phyloP scores from a whole-genome alignment of 257 asterid species.

The Cordia subcordata region DNA sequence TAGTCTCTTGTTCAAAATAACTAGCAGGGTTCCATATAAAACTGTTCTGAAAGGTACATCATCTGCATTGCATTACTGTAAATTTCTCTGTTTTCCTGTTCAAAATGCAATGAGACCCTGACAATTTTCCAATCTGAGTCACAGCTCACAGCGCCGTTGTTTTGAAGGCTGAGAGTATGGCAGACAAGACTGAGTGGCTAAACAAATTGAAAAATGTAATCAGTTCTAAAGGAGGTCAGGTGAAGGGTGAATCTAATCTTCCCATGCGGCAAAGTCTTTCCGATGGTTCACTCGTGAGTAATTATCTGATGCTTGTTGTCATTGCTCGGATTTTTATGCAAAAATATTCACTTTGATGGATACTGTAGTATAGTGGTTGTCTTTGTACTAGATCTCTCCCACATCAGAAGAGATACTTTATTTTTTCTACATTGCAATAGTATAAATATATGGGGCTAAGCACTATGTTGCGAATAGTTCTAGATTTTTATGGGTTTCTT shows the following conservation, averaged over 20 bases:
- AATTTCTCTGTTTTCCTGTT: not conserved
- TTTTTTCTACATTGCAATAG: no score
- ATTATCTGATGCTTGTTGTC: slow-evolving; percentile 2
- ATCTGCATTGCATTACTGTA: not conserved
- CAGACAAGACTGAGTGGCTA: slow-evolving; percentile 28
- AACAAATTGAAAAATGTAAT: slow-evolving; percentile 23
- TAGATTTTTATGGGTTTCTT: not conserved
- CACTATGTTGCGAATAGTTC: not conserved
- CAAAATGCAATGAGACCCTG: not conserved
- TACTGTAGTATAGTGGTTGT: no score
- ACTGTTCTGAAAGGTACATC: slow-evolving; percentile 77
- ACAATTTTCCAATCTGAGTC: slow-evolving; percentile 10
- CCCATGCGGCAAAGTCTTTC: slow-evolving; percentile 76
- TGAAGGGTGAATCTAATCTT: slow-evolving; percentile 63
- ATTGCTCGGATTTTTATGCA: not conserved
- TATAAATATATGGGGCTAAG: no score
- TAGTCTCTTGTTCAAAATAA: slow-evolving; percentile 73
- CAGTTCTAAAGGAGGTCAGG: slow-evolving; percentile 87
- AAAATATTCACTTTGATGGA: not conserved
- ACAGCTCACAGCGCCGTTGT: slow-evolving; percentile 32
- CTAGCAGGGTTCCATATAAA: slow-evolving; percentile 84
- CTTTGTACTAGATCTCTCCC: no score
- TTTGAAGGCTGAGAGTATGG: slow-evolving; percentile 30
- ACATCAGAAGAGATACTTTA: no score
- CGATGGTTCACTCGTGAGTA: slow-evolving; percentile 88